Evolutionary conservation across 2,329 filamentous ascomycete species (phyloP).

Genomic region (Verticillium dahliae): DNA sequence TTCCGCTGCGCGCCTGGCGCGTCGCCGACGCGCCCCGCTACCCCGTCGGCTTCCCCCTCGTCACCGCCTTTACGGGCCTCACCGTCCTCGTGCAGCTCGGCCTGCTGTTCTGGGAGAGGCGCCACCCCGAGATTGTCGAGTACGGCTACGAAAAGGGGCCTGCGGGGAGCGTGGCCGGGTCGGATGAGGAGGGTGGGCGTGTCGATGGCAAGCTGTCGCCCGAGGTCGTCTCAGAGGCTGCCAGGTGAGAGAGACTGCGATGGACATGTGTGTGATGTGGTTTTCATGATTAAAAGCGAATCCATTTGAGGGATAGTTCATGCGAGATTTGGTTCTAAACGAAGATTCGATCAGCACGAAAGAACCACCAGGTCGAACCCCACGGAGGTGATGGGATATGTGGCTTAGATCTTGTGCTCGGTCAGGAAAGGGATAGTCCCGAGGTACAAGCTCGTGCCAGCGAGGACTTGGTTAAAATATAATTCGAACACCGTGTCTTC

Average conservation of each 20-base stretch:
- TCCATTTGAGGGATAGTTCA: no score
- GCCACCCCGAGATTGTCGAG: slow-evolving; percentile 15
- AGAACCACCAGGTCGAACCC: no score
- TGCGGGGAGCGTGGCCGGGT: neutral
- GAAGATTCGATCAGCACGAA: no score
- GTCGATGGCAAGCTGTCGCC: neutral
- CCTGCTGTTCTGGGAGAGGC: slow-evolving; percentile 21
- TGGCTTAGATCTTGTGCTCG: no score
- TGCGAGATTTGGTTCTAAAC: no score
- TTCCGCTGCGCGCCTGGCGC: slow-evolving; percentile 27
- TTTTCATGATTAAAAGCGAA: no score
- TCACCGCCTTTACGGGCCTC: slow-evolving; percentile 22
- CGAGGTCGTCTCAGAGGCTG: neutral
- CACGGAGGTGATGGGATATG: no score
- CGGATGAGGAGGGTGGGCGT: neutral
- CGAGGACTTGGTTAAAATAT: no score
- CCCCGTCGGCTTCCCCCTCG: slow-evolving; percentile 28
- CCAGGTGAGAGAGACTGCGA: neutral
- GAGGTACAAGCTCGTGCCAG: no score
- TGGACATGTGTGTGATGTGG: no score
- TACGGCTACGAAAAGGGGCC: slow-evolving; percentile 8
- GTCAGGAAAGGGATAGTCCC: no score
- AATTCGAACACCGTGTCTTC: no score
- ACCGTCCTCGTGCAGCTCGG: slow-evolving; percentile 24
- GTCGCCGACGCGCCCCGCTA: slow-evolving; percentile 26